phyloP scores from a whole-genome alignment of 345 rosid genomes.

The Trapa incisa region DNA sequence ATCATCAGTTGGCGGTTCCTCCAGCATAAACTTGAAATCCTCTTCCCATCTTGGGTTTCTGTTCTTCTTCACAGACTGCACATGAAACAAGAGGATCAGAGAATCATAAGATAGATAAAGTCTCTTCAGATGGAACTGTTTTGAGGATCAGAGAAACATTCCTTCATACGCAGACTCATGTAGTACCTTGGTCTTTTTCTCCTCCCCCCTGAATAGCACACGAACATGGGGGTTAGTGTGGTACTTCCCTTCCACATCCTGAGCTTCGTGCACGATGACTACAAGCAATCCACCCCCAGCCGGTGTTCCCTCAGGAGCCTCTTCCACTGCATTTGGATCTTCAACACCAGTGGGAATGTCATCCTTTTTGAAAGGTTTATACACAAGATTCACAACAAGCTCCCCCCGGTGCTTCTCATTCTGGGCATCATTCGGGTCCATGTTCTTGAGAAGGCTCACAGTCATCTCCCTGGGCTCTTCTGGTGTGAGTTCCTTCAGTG shows the following conservation, averaged over 20 bases:
- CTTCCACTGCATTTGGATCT: slow-evolving; percentile 41
- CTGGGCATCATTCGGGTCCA: slow-evolving; percentile 55
- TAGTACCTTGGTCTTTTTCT: slow-evolving; percentile 70
- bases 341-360: slow-evolving; percentile 29
- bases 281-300: slow-evolving; percentile 78
- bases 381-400: slow-evolving; percentile 43
- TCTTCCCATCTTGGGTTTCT: slow-evolving; percentile 96
- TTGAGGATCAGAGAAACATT: not conserved
- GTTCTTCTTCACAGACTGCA: slow-evolving; percentile 65
- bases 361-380: slow-evolving; percentile 64
- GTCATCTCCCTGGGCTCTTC: slow-evolving; percentile 64
- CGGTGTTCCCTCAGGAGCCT: slow-evolving; percentile 89
- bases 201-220: slow-evolving; percentile 74
- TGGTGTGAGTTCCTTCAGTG: slow-evolving; percentile 55
- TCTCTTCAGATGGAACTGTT: not conserved
- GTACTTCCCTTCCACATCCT: slow-evolving; percentile 80
- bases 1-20: slow-evolving; percentile 67
- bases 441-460: slow-evolving; percentile 58
- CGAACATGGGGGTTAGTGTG: slow-evolving; percentile 84
- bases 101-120: not conserved
- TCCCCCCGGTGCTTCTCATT: slow-evolving; percentile 81
- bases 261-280: slow-evolving; percentile 82
- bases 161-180: not conserved
- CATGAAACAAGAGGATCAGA: not conserved
- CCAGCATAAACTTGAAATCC: slow-evolving; percentile 68